Conservation (phyloP, 805 yeast species). For the Candida anglica region DNA sequence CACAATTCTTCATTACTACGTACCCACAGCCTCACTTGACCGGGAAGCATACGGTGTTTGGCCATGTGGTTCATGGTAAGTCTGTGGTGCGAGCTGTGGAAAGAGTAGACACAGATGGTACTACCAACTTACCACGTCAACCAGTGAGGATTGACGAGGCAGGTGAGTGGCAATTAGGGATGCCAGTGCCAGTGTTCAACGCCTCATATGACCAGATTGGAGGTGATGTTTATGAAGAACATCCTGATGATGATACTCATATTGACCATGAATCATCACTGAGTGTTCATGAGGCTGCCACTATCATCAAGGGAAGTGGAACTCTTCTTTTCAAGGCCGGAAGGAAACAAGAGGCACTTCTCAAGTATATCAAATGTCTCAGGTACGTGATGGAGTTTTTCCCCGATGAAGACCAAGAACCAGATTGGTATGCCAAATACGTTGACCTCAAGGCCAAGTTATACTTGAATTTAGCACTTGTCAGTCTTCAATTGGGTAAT, state of each 20-base stretch:
- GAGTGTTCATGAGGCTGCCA: slow-evolving; percentile 47
- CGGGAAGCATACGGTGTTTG: slow-evolving; percentile 77
- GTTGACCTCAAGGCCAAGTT: slow-evolving; percentile 48
- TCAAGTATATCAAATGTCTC: slow-evolving; percentile 63
- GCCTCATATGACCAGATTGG: slow-evolving; percentile 60
- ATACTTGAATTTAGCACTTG: slow-evolving; percentile 58
- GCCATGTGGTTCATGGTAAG: slow-evolving; percentile 63
- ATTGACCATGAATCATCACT: slow-evolving; percentile 57
- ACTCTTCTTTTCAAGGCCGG: slow-evolving; percentile 54
- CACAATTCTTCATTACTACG: slow-evolving; percentile 72
- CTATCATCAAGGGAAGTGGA: slow-evolving; percentile 65
- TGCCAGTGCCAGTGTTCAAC: slow-evolving; percentile 55
- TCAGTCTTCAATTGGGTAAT: slow-evolving; percentile 46
- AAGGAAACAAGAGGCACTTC: slow-evolving; percentile 46
- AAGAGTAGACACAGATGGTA: slow-evolving; percentile 34
- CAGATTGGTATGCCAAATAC: slow-evolving; percentile 48
- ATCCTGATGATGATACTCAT: slow-evolving; percentile 65
- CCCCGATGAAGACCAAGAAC: slow-evolving; percentile 65
- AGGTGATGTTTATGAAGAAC: slow-evolving; percentile 73
- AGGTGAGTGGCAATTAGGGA: slow-evolving; percentile 57
- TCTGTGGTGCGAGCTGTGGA: slow-evolving; percentile 68
- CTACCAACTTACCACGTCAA: slow-evolving; percentile 41
- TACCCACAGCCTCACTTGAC: slow-evolving; percentile 68
- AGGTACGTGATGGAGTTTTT: slow-evolving; percentile 68
- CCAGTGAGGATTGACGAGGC: slow-evolving; percentile 49